Conservation (phyloP, 2,329 filamentous ascomycete species). For the Diaporthe ampelina region DNA sequence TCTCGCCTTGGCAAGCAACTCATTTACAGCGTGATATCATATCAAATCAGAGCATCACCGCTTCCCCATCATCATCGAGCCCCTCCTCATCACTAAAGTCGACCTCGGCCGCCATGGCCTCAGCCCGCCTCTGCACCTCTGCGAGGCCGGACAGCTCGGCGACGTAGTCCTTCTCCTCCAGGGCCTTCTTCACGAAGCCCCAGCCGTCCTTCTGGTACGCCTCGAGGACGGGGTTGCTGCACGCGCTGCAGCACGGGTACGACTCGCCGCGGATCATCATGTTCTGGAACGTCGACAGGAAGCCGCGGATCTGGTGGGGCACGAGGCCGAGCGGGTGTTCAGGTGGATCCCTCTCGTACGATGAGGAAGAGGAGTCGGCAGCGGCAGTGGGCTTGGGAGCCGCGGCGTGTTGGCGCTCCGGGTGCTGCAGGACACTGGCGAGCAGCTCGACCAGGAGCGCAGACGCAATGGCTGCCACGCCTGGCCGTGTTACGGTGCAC, state of each 20-base stretch:
- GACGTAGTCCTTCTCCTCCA: slow-evolving; percentile 83
- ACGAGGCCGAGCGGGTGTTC: slow-evolving; percentile 77
- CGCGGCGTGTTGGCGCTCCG: slow-evolving; percentile 73
- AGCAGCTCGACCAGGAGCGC: slow-evolving; percentile 91
- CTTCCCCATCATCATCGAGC: slow-evolving; percentile 64
- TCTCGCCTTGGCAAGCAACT: neutral
- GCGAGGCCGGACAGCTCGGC: slow-evolving; percentile 81
- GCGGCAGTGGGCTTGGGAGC: slow-evolving; percentile 60
- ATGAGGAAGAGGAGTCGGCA: slow-evolving; percentile 53
- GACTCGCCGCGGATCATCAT: slow-evolving; percentile 80
- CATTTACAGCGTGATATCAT: slow-evolving; percentile 43
- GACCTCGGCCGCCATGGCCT: slow-evolving; percentile 65
- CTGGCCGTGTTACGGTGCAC: slow-evolving; percentile 95
- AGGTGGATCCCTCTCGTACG: slow-evolving; percentile 66
- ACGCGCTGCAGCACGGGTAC: slow-evolving; percentile 87
- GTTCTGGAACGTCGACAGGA: slow-evolving; percentile 80
- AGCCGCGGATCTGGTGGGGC: slow-evolving; percentile 86
- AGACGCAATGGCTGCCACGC: slow-evolving; percentile 92
- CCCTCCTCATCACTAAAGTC: slow-evolving; percentile 73
- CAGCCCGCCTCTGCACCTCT: slow-evolving; percentile 75
- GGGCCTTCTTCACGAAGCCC: slow-evolving; percentile 81
- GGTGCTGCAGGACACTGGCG: slow-evolving; percentile 89
- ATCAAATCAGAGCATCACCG: slow-evolving; percentile 61
- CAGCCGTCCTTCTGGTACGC: slow-evolving; percentile 79
- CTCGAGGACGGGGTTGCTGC: slow-evolving; percentile 77